Evolutionary conservation across 1,139 yeast species (phyloP).

Genomic region (Suhomyces wounanorum): DNA sequence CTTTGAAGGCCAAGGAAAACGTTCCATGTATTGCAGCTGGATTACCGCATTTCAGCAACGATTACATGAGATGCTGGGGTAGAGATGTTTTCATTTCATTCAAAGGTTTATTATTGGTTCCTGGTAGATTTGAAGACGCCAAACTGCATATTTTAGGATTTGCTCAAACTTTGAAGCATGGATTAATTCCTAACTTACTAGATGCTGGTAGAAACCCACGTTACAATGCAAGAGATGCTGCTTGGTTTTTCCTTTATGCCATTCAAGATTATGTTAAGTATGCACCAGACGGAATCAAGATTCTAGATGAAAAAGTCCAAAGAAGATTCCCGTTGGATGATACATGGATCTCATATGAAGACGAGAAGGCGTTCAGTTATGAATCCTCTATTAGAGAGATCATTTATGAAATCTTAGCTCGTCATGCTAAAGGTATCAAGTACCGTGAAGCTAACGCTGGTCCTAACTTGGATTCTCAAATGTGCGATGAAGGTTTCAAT

Average conservation of each 20-base stretch:
- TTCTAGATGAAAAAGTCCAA: constrained; percentile 70
- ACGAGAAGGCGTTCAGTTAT: constrained; percentile 73
- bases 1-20: constrained; percentile 63
- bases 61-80: constrained; percentile 98
- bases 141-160: constrained; percentile 78
- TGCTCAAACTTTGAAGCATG: constrained; percentile 92
- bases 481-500: constrained; percentile 91
- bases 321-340: constrained; percentile 93
- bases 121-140: constrained; percentile 82
- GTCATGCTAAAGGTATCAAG: constrained; percentile 87
- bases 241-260: constrained; percentile 89
- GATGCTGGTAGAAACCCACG: constrained; percentile 95
- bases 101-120: constrained; percentile 75
- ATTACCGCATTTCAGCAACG: constrained; percentile 86
- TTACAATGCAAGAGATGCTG: constrained; percentile 95
- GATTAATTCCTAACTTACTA: constrained; percentile 86
- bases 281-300: constrained; percentile 69
- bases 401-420: constrained; percentile 73
- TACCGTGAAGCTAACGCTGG: constrained; percentile 98
- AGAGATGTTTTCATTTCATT: constrained; percentile 89
- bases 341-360: constrained; percentile 67
- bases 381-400: constrained; percentile 72
- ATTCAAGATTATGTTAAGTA: constrained; percentile 74
- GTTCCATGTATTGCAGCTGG: constrained; percentile 93
- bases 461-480: constrained; percentile 79